Evolutionary conservation across 129 eudicot species (phyloP).

Genomic region (Arctium minus): DNA sequence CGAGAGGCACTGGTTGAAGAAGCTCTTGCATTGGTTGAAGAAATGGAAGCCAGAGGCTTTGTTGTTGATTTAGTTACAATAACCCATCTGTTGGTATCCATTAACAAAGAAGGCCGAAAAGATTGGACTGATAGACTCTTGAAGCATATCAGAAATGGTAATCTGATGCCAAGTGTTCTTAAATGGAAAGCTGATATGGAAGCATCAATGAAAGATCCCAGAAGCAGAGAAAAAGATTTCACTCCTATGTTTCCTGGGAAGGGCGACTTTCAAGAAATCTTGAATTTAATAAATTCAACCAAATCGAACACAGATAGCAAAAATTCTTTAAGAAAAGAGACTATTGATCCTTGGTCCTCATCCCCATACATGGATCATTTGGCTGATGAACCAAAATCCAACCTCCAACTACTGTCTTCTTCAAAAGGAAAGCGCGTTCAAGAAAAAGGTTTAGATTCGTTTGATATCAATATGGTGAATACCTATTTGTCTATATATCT

Average conservation of each 20-base stretch:
- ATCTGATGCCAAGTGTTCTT: slow-evolving; percentile 50
- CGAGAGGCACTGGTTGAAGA: slow-evolving; percentile 59
- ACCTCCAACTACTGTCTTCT: slow-evolving; percentile 24
- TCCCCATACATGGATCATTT: slow-evolving; percentile 80
- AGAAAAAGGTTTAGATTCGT: slow-evolving; percentile 52
- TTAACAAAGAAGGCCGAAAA: slow-evolving; percentile 53
- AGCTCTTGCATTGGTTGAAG: slow-evolving; percentile 71
- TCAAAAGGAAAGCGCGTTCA: slow-evolving; percentile 60
- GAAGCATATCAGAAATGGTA: slow-evolving; percentile 59
- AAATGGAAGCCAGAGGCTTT: slow-evolving; percentile 88
- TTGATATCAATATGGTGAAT: slow-evolving; percentile 85
- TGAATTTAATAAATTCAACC: slow-evolving; percentile 30
- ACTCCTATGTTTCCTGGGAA: slow-evolving; percentile 61
- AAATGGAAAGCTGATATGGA: slow-evolving; percentile 87
- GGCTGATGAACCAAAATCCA: slow-evolving; percentile 47
- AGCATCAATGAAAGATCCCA: slow-evolving; percentile 47
- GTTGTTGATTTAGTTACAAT: slow-evolving; percentile 79
- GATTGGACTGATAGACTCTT: slow-evolving; percentile 60
- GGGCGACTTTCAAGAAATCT: slow-evolving; percentile 49
- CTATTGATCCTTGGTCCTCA: slow-evolving; percentile 75
- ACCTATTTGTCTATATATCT: slow-evolving; percentile 82
- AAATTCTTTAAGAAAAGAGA: slow-evolving; percentile 3
- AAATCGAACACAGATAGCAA: slow-evolving; percentile 5
- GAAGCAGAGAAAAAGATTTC: slow-evolving; percentile 55
- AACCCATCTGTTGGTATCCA: slow-evolving; percentile 60